Conservation (phyloP, 1,139 yeast species). For the Candida labiduridarum region DNA sequence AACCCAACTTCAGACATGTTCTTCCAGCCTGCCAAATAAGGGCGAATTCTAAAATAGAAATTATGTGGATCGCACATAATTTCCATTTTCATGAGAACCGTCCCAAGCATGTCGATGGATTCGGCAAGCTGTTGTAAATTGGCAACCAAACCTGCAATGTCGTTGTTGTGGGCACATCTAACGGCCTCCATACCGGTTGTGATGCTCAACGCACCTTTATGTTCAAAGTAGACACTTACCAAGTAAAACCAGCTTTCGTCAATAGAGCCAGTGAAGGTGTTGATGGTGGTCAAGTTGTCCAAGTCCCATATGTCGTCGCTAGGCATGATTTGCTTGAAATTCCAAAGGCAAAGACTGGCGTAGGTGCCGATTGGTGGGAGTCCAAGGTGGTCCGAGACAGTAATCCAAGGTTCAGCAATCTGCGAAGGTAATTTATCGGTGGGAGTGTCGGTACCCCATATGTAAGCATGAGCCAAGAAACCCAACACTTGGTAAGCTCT, state of each 20-base stretch:
- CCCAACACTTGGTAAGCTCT: slow-evolving; percentile 81
- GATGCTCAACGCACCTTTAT: slow-evolving; percentile 76
- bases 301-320: slow-evolving; percentile 47
- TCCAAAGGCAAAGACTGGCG: slow-evolving; percentile 89
- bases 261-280: slow-evolving; percentile 85
- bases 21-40: slow-evolving; percentile 92
- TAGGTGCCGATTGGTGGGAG: slow-evolving; percentile 88
- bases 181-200: slow-evolving; percentile 50
- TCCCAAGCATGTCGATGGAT: slow-evolving; percentile 73
- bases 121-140: slow-evolving; percentile 71
- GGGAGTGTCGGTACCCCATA: slow-evolving; percentile 80
- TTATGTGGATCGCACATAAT: slow-evolving; percentile 95
- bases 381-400: slow-evolving; percentile 59
- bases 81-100: slow-evolving; percentile 78
- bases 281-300: slow-evolving; percentile 74
- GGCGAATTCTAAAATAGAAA: slow-evolving; percentile 83
- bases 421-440: slow-evolving; percentile 66
- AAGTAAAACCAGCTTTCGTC: slow-evolving; percentile 95
- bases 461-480: slow-evolving; percentile 83
- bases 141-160: slow-evolving; percentile 39
- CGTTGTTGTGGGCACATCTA: slow-evolving; percentile 30
- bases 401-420: slow-evolving; percentile 70
- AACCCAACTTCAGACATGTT: slow-evolving; percentile 89
- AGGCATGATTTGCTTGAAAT: slow-evolving; percentile 67
- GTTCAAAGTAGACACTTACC: slow-evolving; percentile 84